Evolutionary conservation across 2,329 filamentous ascomycete genomes (phyloP).

Genomic region (Aspergillus ustus): DNA sequence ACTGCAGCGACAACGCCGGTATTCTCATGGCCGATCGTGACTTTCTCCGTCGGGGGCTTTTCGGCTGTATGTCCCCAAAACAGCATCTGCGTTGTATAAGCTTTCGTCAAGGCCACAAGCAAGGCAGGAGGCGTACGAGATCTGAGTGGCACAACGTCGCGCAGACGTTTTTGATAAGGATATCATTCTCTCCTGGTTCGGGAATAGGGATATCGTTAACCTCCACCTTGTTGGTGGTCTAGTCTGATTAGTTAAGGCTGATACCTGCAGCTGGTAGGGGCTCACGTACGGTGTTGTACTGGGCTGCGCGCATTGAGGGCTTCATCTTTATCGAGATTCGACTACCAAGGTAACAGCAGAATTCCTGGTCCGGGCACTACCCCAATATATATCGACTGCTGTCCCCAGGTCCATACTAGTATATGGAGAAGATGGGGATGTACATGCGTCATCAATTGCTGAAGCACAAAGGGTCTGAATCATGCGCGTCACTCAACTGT

Average conservation of each 20-base stretch:
- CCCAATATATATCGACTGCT: too few relatives aligned
- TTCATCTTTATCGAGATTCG: too few relatives aligned
- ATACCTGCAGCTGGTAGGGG: too few relatives aligned
- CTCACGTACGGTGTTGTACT: background rate
- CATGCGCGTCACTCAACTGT: too few relatives aligned
- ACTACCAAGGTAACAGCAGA: too few relatives aligned
- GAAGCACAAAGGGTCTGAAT: too few relatives aligned
- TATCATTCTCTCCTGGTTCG: slow-evolving; percentile 6
- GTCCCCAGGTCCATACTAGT: too few relatives aligned
- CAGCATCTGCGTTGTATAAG: background rate
- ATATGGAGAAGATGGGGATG: too few relatives aligned
- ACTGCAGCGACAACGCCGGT: slow-evolving; percentile 7
- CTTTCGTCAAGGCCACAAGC: background rate
- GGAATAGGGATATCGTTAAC: slow-evolving; percentile 11
- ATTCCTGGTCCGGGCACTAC: too few relatives aligned
- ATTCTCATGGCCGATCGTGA: slow-evolving; percentile 12
- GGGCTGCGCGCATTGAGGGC: background rate
- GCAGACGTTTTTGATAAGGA: slow-evolving; percentile 11
- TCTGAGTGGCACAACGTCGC: slow-evolving; percentile 17
- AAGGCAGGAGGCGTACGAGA: background rate
- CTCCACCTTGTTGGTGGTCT: slow-evolving; percentile 1
- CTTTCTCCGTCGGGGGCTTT: slow-evolving; percentile 3
- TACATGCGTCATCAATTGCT: too few relatives aligned
- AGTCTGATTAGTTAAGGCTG: background rate
- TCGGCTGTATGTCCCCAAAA: slow-evolving; percentile 6